Base-by-base conservation (phyloP, 352 stramenopile genomes). In the Achlya hypogyna region DNA sequence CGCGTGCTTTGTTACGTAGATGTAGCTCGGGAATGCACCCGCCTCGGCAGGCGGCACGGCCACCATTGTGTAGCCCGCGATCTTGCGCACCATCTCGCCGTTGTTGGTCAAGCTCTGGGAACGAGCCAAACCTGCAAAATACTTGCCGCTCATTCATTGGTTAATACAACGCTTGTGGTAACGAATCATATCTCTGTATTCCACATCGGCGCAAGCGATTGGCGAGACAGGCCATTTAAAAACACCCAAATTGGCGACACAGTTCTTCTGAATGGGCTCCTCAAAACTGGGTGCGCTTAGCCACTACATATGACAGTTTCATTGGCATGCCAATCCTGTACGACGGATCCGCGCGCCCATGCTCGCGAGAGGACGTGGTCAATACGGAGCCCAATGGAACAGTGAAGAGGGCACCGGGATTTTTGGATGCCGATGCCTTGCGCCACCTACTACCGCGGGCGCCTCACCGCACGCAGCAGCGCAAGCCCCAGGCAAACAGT, bases 1-100 rank as follows among this genome's bases (percentile, higher is more conserved):
- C 27, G 70, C 63, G 68, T 93, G 84, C 66, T 88, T 76, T 72
- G 89, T 93, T 35, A 76, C 79, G 62, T 89, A 93, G 25, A 93
- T 78, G 62, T 87, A 89, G 54, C 78, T 81, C 28, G 69, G 69
- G 69, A 90, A 87, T 31, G 73, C 73, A 63, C 81, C 82, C 74
- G 80, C 69, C 9, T 77, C 71, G 49, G 25, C 31, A 12, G 89
- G 74, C 31, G 81, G 82, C 63, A 93, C 74, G 62, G 82, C 81
- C 45, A 93, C 78, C 71, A 79, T 74, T 60, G 87, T 84, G 76
- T 91, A 93, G 35, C 84, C 82, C 69, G 73, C 74, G 34, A 87
- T 78, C 27, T 71, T 69, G 23, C 65, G 69, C 53, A 54, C 60
- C 72, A 76, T 75, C 40, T 35, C 22, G 23, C n/a, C 9, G 64